A percentile compares a stretch with the other conserved stretches of the same genome.
These are phyloP conservation scores for Pseudogymnoascus sp. DNA, from an alignment of 2,329 filamentous ascomycete genomes.

Conservation along the genomic window DNA sequence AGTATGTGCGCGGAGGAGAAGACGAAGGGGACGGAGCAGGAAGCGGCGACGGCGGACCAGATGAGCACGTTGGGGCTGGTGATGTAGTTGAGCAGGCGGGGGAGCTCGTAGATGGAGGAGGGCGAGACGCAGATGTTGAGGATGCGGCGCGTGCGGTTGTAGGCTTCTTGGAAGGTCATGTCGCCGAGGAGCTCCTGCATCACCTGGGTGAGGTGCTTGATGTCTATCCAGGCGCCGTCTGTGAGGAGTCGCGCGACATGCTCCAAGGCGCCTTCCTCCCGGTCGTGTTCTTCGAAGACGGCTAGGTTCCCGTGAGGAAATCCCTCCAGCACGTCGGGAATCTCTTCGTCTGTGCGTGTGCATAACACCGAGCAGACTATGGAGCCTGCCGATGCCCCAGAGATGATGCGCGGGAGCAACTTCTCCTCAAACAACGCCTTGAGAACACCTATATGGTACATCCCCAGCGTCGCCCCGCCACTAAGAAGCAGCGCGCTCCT, in stretches of 20 bases:
- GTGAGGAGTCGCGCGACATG: conserved; percentile 68
- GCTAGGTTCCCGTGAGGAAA: conserved; percentile 56
- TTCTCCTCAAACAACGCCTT: conserved; percentile 57
- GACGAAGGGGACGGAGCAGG: conserved; percentile 82
- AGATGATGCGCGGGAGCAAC: conserved; percentile 59
- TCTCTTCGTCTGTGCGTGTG: conserved; percentile 53
- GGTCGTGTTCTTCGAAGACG: conserved; percentile 51
- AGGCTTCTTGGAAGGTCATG: conserved; percentile 90
- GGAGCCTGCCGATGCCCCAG: conserved; percentile 60
- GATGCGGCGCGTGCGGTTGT: conserved; percentile 86
- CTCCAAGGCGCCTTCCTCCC: conserved; percentile 55
- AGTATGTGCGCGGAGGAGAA: conserved; percentile 73
- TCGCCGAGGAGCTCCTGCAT: conserved; percentile 77
- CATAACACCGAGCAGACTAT: conserved; percentile 60
- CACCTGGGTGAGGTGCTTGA: conserved; percentile 68
- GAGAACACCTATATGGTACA: conserved; percentile 64
- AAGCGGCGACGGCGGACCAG: conserved; percentile 93
- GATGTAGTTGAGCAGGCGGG: conserved; percentile 80
- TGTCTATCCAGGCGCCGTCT: conserved; percentile 79
- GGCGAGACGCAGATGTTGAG: conserved; percentile 92
- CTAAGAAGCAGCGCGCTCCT: conserved; percentile 58
- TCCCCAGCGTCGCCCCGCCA: conserved; percentile 62
- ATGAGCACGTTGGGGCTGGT: conserved; percentile 92
- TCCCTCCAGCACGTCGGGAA: conserved; percentile 46
- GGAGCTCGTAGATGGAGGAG: conserved; percentile 78